Base-by-base conservation (phyloP, 2,329 filamentous ascomycete genomes). In the Paecilomyces sp. region DNA sequence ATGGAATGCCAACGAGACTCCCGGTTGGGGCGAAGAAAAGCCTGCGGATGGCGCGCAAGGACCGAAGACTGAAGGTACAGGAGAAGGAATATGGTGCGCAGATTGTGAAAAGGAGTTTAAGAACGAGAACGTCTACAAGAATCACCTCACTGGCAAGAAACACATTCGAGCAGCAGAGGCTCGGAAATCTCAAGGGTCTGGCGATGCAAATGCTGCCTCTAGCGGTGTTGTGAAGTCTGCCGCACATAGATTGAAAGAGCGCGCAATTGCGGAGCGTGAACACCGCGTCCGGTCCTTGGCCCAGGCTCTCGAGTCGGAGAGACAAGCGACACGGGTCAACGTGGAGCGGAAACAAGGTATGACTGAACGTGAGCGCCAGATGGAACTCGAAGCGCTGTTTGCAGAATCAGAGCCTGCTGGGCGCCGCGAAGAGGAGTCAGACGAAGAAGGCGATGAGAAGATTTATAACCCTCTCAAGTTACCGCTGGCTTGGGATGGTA, bases 391-490 rank as follows among this genome's bases (percentile, higher is more conserved):
- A 58, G 92, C 92, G 53, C 79, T 97, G 13, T 91, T 92, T 74
- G 83, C 84, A 0, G 85, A 89, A 65, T 74, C 77, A 0, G 81
- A 82, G 18, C 67, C 74, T 18, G 60, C 65, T 25, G 72, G 73
- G 66, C 59, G 76, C 68, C 64, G 68, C 3, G 83, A 83, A 7
- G 82, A 82, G 0, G 86, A 86, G 11, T 89, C 91, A 0, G 90
- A 88, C 0, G 85, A 87, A 2, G 87, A 91, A 13, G 89, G 87
- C 47, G 90, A 93, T 52, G 92, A 96, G 64, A 92, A 88, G 71
- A 90, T 97, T 61, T 97, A 97, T 81, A 99, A 99, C 74, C 94
- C 94, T 0, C 83, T 99, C 65, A 99, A 99, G 72, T 82, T 99
- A 1, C 94, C 94, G 0, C 83, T 99, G 7, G 93, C 91, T 2